phyloP scores from a whole-genome alignment of 2,329 filamentous ascomycete species.

The Mariannaea sp. region DNA sequence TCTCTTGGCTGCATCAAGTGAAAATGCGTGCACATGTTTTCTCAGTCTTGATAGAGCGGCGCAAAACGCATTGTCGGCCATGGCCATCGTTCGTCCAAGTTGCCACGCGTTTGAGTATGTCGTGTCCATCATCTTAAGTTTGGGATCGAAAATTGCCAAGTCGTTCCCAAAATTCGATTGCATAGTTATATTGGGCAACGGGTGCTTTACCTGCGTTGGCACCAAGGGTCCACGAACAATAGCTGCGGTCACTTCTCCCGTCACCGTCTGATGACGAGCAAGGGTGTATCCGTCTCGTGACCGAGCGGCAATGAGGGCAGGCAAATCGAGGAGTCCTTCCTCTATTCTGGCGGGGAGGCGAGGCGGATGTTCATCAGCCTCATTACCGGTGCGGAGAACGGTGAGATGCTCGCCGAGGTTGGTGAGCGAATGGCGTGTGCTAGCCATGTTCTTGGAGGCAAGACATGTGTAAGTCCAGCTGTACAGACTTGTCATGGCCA shows the following conservation, averaged over 20 bases:
- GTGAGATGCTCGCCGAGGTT: neutral
- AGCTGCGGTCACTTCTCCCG: neutral
- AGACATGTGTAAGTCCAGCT: slow-evolving; percentile 1
- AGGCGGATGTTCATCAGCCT: neutral
- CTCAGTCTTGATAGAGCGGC: neutral
- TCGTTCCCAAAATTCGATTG: neutral
- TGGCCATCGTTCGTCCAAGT: neutral
- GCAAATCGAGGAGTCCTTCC: too few relatives aligned
- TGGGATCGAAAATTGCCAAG: neutral
- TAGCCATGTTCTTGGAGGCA: neutral
- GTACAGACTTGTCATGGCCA: neutral
- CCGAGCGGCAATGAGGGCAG: neutral
- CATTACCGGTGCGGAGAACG: neutral
- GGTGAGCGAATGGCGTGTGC: neutral
- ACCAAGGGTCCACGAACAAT: neutral
- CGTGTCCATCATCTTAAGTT: neutral
- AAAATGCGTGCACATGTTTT: neutral
- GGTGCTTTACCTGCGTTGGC: neutral
- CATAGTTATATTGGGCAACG: too few relatives aligned
- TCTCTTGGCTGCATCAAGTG: neutral
- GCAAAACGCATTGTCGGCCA: neutral
- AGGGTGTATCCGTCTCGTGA: neutral
- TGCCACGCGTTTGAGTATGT: neutral
- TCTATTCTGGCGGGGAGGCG: neutral
- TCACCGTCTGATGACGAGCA: neutral